Percentiles rank a stretch among this genome's conserved stretches.
phyloP scores from a whole-genome alignment of 257 asterid species.

The Capsicum rhomboideum region DNA sequence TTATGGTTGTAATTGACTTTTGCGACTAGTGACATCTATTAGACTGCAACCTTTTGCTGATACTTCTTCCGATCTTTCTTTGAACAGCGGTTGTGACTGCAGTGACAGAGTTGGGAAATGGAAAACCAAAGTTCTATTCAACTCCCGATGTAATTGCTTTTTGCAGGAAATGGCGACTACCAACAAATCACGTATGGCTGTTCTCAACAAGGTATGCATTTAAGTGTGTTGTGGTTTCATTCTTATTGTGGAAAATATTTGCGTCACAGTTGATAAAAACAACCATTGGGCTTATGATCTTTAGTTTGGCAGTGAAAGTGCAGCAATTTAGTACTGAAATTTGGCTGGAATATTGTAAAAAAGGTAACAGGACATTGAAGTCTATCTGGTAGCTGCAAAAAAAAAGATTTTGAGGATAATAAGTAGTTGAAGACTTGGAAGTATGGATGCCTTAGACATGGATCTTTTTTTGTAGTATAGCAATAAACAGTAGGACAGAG shows the following conservation, averaged over 20 bases:
- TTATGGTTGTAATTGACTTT: not conserved
- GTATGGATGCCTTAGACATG: not conserved
- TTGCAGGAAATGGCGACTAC: conserved; percentile 88
- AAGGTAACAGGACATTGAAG: not conserved
- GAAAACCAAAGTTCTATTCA: conserved; percentile 91
- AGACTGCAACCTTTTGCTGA: conserved; percentile 13
- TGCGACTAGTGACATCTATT: not conserved
- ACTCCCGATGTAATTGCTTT: conserved; percentile 84
- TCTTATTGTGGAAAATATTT: not conserved
- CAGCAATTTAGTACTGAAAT: not conserved
- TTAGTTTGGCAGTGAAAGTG: not conserved
- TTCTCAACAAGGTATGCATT: conserved; percentile 73
- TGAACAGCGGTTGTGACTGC: conserved; percentile 91
- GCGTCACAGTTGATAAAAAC: not conserved
- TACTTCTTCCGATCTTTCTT: not conserved
- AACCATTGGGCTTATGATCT: not conserved
- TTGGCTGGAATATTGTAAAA: not conserved
- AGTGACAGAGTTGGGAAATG: conserved; percentile 80
- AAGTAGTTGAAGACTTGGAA: not conserved
- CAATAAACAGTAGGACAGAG: not conserved
- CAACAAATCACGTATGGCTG: conserved; percentile 94
- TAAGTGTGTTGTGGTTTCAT: not conserved
- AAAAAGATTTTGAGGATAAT: not conserved
- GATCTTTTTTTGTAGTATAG: not conserved
- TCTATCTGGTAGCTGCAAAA: not conserved